A percentile compares a stretch with the other conserved stretches of the same genome.
phyloP scores from a whole-genome alignment of 768 basidiomycete species.

The Lactifluus rugatus region DNA sequence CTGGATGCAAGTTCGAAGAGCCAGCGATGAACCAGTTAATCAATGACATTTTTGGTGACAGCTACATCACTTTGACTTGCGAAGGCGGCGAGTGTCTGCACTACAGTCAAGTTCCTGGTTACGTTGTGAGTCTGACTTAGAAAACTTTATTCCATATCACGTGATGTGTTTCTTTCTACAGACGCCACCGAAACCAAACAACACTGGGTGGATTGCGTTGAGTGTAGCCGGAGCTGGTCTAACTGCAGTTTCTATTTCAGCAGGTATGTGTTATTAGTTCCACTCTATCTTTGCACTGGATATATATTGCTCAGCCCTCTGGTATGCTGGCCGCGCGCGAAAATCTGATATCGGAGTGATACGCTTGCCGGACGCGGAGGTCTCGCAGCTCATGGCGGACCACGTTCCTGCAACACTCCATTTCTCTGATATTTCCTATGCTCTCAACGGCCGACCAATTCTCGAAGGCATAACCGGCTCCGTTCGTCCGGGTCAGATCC shows the following conservation, averaged over 20 bases:
- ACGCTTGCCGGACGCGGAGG: constrained; percentile 71
- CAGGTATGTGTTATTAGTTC: constrained; percentile 32
- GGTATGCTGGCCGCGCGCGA: constrained; percentile 80
- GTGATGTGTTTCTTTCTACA: constrained; percentile 23
- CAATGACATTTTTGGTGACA: constrained; percentile 87
- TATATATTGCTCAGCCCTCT: constrained; percentile 45
- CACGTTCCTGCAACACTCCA: constrained; percentile 93
- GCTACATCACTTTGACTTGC: constrained; percentile 79
- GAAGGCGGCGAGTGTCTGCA: constrained; percentile 90
- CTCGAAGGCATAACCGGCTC: constrained; percentile 76
- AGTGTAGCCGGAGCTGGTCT: constrained; percentile 72
- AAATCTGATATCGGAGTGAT: constrained; percentile 62
- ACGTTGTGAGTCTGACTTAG: constrained; percentile 50
- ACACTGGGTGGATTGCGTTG: constrained; percentile 70
- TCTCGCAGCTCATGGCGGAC: constrained; percentile 80
- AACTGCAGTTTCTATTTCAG: constrained; percentile 60
- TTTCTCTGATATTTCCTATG: constrained; percentile 78
- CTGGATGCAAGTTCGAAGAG: constrained; percentile 86
- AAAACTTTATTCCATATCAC: background rate
- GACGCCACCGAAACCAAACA: constrained; percentile 76
- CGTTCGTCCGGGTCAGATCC: constrained; percentile 80
- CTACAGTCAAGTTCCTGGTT: constrained; percentile 92
- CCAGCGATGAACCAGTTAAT: constrained; percentile 96
- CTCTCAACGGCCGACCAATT: constrained; percentile 54
- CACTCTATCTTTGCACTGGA: background rate